These are phyloP conservation scores for Pseudoperonospora humuli DNA, from an alignment of 352 stramenopile genomes.

Conservation along the genomic window DNA sequence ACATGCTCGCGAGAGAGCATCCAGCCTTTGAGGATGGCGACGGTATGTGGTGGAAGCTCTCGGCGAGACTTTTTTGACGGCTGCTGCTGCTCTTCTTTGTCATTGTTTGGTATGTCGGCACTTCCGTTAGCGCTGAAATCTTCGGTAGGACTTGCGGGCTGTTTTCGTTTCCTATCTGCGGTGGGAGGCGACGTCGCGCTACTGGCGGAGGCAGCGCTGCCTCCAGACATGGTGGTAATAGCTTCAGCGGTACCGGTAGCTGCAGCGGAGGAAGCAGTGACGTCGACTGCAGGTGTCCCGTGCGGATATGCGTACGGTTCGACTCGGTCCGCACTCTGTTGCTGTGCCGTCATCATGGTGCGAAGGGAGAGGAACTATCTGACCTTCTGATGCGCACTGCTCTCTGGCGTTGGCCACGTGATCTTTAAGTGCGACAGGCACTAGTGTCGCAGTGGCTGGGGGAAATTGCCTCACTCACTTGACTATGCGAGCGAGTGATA, in stretches of 20 bases:
- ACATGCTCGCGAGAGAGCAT: slow-evolving; percentile 86
- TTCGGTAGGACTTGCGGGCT: slow-evolving; percentile 20
- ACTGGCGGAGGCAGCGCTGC: neutral
- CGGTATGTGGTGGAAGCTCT: slow-evolving; percentile 75
- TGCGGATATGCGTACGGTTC: slow-evolving; percentile 31
- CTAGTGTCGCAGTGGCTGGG: neutral
- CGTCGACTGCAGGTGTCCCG: slow-evolving; percentile 13
- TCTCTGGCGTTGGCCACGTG: slow-evolving; percentile 13
- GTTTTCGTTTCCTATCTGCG: slow-evolving; percentile 22
- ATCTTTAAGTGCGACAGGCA: slow-evolving; percentile 8
- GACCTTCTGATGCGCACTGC: neutral
- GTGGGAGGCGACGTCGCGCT: slow-evolving; percentile 14
- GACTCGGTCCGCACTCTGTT: slow-evolving; percentile 38
- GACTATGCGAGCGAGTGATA: slow-evolving; percentile 5
- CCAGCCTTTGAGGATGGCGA: slow-evolving; percentile 82
- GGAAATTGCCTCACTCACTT: slow-evolving; percentile 4
- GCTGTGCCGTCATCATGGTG: slow-evolving; percentile 58
- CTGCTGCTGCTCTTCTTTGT: slow-evolving; percentile 34
- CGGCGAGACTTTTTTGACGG: slow-evolving; percentile 69
- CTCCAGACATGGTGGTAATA: slow-evolving; percentile 16
- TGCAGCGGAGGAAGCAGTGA: neutral
- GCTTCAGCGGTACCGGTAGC: neutral
- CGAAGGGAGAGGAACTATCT: slow-evolving; percentile 8
- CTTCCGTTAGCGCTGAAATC: slow-evolving; percentile 21
- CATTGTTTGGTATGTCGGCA: slow-evolving; percentile 20